Evolutionary conservation across 2,329 filamentous ascomycete genomes (phyloP), one percentile per base, ranked within the genome.

Genomic region (Lecanicillium sp.): DNA sequence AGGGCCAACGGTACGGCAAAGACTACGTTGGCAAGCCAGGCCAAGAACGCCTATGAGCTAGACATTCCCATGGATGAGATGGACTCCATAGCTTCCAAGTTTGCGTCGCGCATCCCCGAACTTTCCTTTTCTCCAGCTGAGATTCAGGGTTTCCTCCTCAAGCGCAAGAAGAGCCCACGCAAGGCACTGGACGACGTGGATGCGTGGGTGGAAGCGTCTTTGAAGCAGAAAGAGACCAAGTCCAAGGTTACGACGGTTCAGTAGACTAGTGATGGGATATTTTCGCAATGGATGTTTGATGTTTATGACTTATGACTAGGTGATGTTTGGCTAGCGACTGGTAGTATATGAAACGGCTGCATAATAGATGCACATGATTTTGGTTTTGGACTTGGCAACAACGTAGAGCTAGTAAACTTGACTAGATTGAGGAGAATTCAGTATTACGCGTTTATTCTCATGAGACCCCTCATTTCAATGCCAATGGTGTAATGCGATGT

Each of bases 81-180:
- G 15, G 50, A 54, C 6, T 43, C 38, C 4, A 57, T 78, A 13
- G 70, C 74, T 0, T 45, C 46, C 5, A 49, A 63, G 20, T 83
- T 83, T 48, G 67, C 70, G 2, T 47, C 57, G 3, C 60, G 65
- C 38, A 68, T 83, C n/a, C 73, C 74, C 1, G 57, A 65, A n/a
- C 59, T 56, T 2, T 55, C 59, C 30, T 70, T 80, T 44, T 71
- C 67, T 17, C 76, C 78, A 0, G 79, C 79, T 0, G 72, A 81
- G 54, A 72, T 83, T 30, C 78, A 82, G 53, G 78, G 77, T 0
- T 83, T 79, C 53, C 50, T 83, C 42, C 59, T 82, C 33, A 78
- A 76, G 56, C 60, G 75, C 31, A 82, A 80, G 59, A 73, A 71
- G 59, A 64, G 68, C 27, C 77, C 78, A 6, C 58, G 61, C 9